Evolutionary conservation across 345 rosid species (phyloP).

Genomic region (Eucalyptus curtisii): DNA sequence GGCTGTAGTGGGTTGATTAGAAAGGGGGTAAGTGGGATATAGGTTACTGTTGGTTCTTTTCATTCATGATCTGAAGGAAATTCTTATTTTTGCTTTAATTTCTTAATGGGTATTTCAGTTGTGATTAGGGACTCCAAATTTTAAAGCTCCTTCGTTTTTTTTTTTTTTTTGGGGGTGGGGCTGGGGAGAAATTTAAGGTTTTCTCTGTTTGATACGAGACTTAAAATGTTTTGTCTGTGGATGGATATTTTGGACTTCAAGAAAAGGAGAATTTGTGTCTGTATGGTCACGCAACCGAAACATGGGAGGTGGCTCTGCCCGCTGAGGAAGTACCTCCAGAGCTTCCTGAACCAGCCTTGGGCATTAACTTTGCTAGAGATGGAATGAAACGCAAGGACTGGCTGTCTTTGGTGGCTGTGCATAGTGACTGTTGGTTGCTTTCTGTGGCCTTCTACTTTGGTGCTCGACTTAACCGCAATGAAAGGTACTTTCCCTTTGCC

Average conservation of each 20-base stretch:
- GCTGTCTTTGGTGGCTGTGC: constrained; percentile 90
- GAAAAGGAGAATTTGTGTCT: constrained; percentile 95
- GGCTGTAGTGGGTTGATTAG: neutral
- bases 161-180: neutral
- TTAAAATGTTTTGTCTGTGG: neutral
- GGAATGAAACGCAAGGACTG: constrained; percentile 95
- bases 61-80: neutral
- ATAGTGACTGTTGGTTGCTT: constrained; percentile 96
- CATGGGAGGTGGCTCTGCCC: constrained; percentile 92
- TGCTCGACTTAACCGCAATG: constrained; percentile 83
- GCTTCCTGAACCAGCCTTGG: constrained; percentile 97
- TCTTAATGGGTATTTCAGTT: neutral
- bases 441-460: constrained; percentile 95
- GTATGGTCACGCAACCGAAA: constrained; percentile 85
- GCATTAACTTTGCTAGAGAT: constrained; percentile 94
- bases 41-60: neutral
- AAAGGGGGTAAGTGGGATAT: neutral
- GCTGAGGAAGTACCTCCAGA: constrained; percentile 97
- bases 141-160: neutral
- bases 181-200: neutral
- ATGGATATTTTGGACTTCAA: constrained; percentile 1
- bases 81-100: neutral
- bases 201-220: neutral
- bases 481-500: constrained; percentile 35
- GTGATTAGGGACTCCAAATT: neutral